Percentiles rank a stretch among this genome's conserved stretches.
Evolutionary conservation across 140 eudicot genomes (phyloP).

Genomic region (Cichorium intybus): DNA sequence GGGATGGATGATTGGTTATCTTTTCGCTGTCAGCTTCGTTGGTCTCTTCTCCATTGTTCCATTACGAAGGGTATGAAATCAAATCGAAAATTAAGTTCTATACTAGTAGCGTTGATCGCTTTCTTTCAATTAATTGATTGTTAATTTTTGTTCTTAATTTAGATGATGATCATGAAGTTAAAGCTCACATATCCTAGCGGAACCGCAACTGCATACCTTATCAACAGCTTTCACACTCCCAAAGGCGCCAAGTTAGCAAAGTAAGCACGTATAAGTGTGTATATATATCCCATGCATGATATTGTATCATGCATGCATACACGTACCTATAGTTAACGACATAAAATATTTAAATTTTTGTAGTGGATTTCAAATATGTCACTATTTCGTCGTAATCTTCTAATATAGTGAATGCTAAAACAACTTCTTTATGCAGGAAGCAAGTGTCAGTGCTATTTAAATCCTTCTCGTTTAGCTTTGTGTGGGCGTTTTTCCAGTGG

Average conservation of each 20-base stretch:
- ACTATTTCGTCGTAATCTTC: too few species aligned
- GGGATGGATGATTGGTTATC: slow-evolving; percentile 47
- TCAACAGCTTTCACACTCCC: slow-evolving; percentile 60
- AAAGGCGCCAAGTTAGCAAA: slow-evolving; percentile 54
- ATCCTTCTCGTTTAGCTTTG: slow-evolving; percentile 45
- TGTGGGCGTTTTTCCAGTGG: slow-evolving; percentile 50
- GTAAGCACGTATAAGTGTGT: slow-evolving; percentile 16
- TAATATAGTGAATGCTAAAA: too few species aligned
- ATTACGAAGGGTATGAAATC: slow-evolving; percentile 28
- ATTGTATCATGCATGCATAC: background rate
- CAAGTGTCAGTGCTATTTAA: slow-evolving; percentile 38
- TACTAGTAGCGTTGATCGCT: too few species aligned
- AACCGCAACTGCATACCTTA: slow-evolving; percentile 58
- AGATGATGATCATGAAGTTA: slow-evolving; percentile 51
- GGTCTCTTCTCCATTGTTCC: slow-evolving; percentile 50
- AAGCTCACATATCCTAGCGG: slow-evolving; percentile 58
- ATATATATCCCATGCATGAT: too few species aligned
- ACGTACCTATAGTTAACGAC: too few species aligned
- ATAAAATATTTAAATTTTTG: too few species aligned
- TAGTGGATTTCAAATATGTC: too few species aligned
- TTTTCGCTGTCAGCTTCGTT: slow-evolving; percentile 42
- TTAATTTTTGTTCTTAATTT: slow-evolving; percentile 10
- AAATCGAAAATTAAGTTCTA: too few species aligned
- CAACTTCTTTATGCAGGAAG: slow-evolving; percentile 26
- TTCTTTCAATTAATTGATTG: background rate